phyloP scores from a whole-genome alignment of 2,329 filamentous ascomycete species.

The Capronia epimyces region DNA sequence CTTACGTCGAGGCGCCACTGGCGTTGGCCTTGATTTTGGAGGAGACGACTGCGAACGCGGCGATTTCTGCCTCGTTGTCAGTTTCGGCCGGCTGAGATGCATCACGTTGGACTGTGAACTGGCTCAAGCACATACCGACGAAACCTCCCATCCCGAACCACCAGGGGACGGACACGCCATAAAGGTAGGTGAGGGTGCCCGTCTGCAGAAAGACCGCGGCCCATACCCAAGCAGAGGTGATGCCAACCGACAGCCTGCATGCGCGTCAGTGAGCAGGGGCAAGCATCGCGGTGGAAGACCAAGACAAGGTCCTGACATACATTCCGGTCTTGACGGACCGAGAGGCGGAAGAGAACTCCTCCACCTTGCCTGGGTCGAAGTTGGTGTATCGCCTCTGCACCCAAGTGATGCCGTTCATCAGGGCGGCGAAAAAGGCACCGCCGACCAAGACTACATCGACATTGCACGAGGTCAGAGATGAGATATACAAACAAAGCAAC shows the following conservation, averaged over 20 bases:
- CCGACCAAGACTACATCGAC: conserved; percentile 39
- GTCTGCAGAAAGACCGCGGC: conserved; percentile 51
- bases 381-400: conserved; percentile 31
- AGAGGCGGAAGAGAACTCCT: conserved; percentile 11
- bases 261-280: conserved; percentile 66
- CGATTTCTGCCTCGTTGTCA: conserved; percentile 26
- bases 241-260: conserved; percentile 72
- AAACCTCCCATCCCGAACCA: conserved; percentile 67
- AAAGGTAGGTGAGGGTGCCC: conserved; percentile 71
- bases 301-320: conserved; percentile 64
- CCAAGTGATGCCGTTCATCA: conserved; percentile 41
- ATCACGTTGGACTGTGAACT: background rate
- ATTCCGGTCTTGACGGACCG: conserved; percentile 7
- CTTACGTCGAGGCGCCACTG: conserved; percentile 46
- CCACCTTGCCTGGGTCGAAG: conserved; percentile 32
- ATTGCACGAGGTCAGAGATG: background rate
- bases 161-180: conserved; percentile 62
- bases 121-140: conserved; percentile 60
- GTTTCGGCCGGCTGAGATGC: background rate
- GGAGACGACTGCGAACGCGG: conserved; percentile 80
- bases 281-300: conserved; percentile 73
- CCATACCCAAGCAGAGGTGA: conserved; percentile 86
- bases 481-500: too few relatives aligned
- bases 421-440: conserved; percentile 41
- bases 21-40: conserved; percentile 26